Evolutionary conservation across 2,329 filamentous ascomycete species (phyloP), one percentile per base, ranked within the genome.

Genomic region (Curvularia spicifera): DNA sequence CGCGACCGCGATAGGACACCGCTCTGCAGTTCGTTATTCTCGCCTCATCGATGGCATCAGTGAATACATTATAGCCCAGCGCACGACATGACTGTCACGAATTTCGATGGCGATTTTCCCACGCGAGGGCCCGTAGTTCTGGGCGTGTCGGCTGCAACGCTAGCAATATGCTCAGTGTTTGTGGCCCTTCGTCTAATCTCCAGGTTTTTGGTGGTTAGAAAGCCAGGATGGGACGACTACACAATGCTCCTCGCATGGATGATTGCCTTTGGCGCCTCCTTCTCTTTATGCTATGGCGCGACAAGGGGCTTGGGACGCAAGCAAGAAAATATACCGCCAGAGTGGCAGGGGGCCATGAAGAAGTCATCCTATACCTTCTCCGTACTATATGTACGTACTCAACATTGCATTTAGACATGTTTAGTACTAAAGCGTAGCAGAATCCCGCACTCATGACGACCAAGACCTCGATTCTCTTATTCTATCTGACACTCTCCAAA

Each of bases 391-490:
- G 80, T 85, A 73, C 60, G 80, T 77, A 37, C 12, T 31, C 26
- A 4, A 48, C 53, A 35, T 39, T 22, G 18, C 33, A 40, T 42
- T 20, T 60, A 22, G 5, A 48, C 15, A 49, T 40, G 50, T 45
- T 13, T 51, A 35, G 10, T 48, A 49, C 59, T 75, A 53, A 73
- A 44, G 63, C 57, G 51, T 50, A 35, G n/a, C 69, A 93, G 88
- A 96, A 97, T 72, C 93, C 93, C 12, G 89, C 91, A 3, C 82
- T 97, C 55, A 96, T 96, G 91, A 88, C 90, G 2, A 92, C 91
- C 50, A 97, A 97, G 78, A 93, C 91, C 0, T 96, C 92, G n/a
- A 91, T 97, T 68, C 83, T 97, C 57, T 84, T 95, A 52, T 97
- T 97, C 77, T 97, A 96, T 78, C 83, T 97, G 49, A 89, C 89